Base-by-base conservation (phyloP, 2,329 filamentous ascomycete genomes). In the Neocatenulostroma microsporum region DNA sequence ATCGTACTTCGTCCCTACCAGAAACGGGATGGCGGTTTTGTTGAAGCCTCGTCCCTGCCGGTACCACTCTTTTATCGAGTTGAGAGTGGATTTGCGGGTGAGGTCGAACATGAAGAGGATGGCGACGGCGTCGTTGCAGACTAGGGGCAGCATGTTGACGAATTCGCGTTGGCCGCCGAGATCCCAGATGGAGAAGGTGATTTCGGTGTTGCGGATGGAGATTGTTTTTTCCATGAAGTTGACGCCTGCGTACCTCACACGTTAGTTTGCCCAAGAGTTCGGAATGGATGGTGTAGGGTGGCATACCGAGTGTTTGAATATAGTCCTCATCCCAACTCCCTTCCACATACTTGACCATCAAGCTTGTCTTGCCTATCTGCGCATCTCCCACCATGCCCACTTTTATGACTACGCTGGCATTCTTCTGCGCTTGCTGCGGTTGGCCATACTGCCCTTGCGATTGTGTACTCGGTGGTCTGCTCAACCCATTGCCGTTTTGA, bases 181-280 rank as follows among this genome's bases (percentile, higher is more conserved):
- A 70, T 98, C 91, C 91, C 91, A 98, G 59, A 98, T 98, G 44
- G 87, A 94, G 67, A 98, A 98, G 28, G 91, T 98, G 62, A 98
- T 98, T 66, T 98, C 91, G 12, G 91, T 98, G 66, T 98, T 98
- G 45, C 91, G 84, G 63, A 98, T 98, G 45, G 86, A 94, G 59
- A 98, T 98, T 23, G 91, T 98, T 74, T 98, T 98, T 64, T 98
- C 91, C 91, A 98, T 98, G 66, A 98, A 98, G 65, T 98, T 98
- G 64, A 98, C 91, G 50, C 91, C 78, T 82, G n/a, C n/a, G n/a
- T n/a, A n/a, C n/a, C n/a, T n/a, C n/a, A n/a, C n/a, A n/a, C n/a
- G n/a, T n/a, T n/a, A n/a, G n/a, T n/a, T n/a, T n/a, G n/a, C n/a
- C n/a, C n/a, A n/a, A n/a, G n/a, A n/a, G n/a, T n/a, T n/a, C n/a